Evolutionary conservation across 371 early-diverging fungal genomes (phyloP).

Genomic region (Thermomucor indicae-seudaticae): DNA sequence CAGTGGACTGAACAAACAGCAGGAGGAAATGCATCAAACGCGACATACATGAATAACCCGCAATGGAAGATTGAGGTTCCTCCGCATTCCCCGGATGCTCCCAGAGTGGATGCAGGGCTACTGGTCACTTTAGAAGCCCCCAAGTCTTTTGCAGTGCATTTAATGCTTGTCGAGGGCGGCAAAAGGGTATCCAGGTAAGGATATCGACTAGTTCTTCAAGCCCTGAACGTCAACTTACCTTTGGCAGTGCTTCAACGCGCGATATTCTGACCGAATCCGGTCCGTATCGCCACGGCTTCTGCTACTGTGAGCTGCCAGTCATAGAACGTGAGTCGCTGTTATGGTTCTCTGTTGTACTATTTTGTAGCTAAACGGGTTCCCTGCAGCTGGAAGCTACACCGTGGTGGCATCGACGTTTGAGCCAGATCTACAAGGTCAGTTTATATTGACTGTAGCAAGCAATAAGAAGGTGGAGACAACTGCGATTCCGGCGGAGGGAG

Average conservation of each 20-base stretch:
- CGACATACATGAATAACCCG: constrained; percentile 74
- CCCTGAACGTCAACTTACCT: neutral
- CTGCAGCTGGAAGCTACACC: constrained; percentile 68
- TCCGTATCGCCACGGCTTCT: constrained; percentile 68
- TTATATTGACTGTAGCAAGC: constrained; percentile 60
- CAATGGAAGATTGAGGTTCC: constrained; percentile 67
- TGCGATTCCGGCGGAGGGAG: constrained; percentile 74
- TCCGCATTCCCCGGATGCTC: constrained; percentile 4
- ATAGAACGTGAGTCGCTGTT: constrained; percentile 43
- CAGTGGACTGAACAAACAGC: constrained; percentile 79
- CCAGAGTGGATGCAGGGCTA: constrained; percentile 20
- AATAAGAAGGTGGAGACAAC: constrained; percentile 40
- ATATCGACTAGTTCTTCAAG: neutral
- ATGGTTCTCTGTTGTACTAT: neutral
- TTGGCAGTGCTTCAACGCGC: constrained; percentile 55
- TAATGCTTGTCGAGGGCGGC: constrained; percentile 68
- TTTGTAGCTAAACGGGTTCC: neutral
- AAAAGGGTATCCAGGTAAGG: constrained; percentile 58
- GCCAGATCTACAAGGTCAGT: constrained; percentile 65
- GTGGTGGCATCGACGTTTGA: constrained; percentile 78
- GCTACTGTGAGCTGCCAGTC: constrained; percentile 60
- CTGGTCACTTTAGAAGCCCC: constrained; percentile 66
- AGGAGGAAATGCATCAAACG: constrained; percentile 72
- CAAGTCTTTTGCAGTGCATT: constrained; percentile 63
- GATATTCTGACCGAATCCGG: constrained; percentile 69